Evolutionary conservation across 1,139 yeast species (phyloP), one percentile per base, ranked within the genome.

Genomic region (Protomyces pachydermus): DNA sequence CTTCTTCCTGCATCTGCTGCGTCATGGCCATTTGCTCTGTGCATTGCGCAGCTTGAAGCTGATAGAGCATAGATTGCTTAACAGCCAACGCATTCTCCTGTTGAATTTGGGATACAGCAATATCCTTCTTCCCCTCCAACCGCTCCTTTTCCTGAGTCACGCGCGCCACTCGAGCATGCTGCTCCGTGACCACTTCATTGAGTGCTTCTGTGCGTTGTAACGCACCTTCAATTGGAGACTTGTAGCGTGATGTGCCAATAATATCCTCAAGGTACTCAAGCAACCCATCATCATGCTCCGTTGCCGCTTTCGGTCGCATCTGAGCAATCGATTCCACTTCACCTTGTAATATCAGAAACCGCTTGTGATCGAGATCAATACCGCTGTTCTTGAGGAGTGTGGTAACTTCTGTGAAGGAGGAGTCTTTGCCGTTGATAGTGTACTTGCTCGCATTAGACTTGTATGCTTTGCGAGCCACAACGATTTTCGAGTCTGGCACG

Each of bases 251-350:
- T 0, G 99, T 95, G 2, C 98, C 99, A 65, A 95, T 93, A 62
- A 95, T 93, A 77, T 95, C 98, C 73, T 95, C 99, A 67, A 95
- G 77, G 73, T 93, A 95, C 72, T 95, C 99, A 56, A 95, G 76
- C 42, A 95, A 78, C 0, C 99, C 99, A 73, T 93, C 98, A 70
- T 93, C 98, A 69, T 84, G 85, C 65, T 91, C 97, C 61, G 81
- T 83, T 71, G 93, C 98, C 0, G 97, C 98, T 72, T 93, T 93
- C 9, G 98, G 88, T 72, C 91, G 91, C 99, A 95, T 95, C 74
- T 93, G 98, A 0, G 98, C 97, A 72, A 95, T 95, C 66, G 93
- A 87, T 76, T 95, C 99, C 48, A 95, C 98, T 74, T 95, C 99
- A 71, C 99, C 99, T 76, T 95, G 99, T 54, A 95, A 79, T 72